These are phyloP conservation scores for Epichloe sylvatica DNA, from an alignment of 2,329 filamentous ascomycete genomes.

Conservation along the genomic window DNA sequence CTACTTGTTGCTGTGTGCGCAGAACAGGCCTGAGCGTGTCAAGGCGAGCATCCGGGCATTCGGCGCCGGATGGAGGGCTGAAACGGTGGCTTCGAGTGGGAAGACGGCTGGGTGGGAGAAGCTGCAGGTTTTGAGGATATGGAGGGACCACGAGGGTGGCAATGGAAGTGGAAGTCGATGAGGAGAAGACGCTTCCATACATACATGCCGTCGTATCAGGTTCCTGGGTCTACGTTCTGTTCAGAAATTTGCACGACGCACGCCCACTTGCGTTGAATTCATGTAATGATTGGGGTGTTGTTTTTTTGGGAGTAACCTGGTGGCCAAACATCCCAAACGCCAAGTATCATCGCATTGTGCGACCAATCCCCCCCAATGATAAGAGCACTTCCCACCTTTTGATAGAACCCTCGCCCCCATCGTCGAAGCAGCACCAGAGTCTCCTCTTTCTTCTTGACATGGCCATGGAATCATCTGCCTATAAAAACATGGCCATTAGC, in stretches of 20 bases:
- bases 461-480: background rate
- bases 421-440: background rate
- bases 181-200: background rate
- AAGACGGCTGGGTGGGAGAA: conserved; percentile 90
- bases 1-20: conserved; percentile 78
- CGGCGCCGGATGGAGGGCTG: conserved; percentile 49
- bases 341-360: conserved; percentile 16
- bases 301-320: conserved; percentile 5
- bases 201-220: background rate
- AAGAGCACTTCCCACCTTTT: conserved; percentile 6
- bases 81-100: conserved; percentile 70
- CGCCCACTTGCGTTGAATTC: background rate
- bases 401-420: conserved; percentile 1
- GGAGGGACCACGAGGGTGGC: conserved; percentile 34
- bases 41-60: conserved; percentile 45
- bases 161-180: too few species aligned
- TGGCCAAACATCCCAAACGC: conserved; percentile 23
- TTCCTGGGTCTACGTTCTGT: too few species aligned
- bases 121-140: conserved; percentile 76
- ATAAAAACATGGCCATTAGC: background rate
- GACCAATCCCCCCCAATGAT: background rate
- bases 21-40: conserved; percentile 71
- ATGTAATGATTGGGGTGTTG: background rate
- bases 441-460: background rate
- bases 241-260: background rate